These are phyloP conservation scores for Dioszegia hungarica DNA, from an alignment of 768 basidiomycete genomes.

Conservation along the genomic window DNA sequence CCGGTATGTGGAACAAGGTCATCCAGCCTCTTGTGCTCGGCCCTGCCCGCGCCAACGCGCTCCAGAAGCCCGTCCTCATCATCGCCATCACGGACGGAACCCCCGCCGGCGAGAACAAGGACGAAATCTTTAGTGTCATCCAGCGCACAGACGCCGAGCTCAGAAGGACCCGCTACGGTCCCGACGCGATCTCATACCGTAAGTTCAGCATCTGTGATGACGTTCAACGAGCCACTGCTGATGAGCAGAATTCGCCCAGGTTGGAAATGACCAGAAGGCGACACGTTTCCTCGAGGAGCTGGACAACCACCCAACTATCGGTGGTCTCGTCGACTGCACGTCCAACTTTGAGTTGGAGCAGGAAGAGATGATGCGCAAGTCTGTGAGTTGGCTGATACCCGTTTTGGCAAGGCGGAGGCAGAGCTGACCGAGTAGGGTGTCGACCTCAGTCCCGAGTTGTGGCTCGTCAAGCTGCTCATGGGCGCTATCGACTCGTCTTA, in stretches of 20 bases:
- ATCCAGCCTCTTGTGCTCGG: conserved; percentile 51
- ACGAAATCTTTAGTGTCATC: conserved; percentile 47
- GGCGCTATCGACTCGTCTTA: conserved; percentile 10
- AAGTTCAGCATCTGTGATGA: background rate
- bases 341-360: conserved; percentile 43
- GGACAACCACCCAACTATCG: conserved; percentile 49
- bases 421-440: conserved; percentile 21
- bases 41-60: conserved; percentile 38
- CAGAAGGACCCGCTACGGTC: conserved; percentile 38
- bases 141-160: conserved; percentile 41
- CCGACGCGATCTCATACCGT: conserved; percentile 49
- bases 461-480: conserved; percentile 46
- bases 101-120: conserved; percentile 41
- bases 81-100: conserved; percentile 47
- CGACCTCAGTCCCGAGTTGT: conserved; percentile 45
- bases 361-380: conserved; percentile 45
- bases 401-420: background rate
- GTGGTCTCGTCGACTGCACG: conserved; percentile 49
- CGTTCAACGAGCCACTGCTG: background rate
- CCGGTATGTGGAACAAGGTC: conserved; percentile 49
- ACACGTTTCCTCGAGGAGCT: conserved; percentile 48
- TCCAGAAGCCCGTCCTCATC: conserved; percentile 52
- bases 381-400: conserved; percentile 14
- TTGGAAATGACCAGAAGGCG: conserved; percentile 48
- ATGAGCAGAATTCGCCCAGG: conserved; percentile 42